Evolutionary conservation across 164 flowering plant species (phyloP), one percentile per base, ranked within the genome.

Genomic region (Magnolia kwangsiensis): DNA sequence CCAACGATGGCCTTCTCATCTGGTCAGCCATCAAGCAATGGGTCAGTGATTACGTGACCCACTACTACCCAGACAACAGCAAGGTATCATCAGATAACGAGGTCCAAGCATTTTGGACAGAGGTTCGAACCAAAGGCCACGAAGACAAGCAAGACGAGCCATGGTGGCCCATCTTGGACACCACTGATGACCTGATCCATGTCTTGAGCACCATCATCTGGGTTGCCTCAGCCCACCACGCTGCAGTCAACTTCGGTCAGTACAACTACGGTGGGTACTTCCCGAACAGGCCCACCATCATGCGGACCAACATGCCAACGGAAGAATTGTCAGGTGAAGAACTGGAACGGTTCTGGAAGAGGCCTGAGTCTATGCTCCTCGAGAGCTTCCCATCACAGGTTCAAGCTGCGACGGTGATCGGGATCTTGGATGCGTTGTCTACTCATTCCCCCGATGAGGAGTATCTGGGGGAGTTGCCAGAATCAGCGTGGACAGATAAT

Each of bases 201-300:
- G 85, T 87, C 31, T 18, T 88, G 18, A 89, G 91, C 29, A 92
- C 88, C 8, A 90, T 92, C 2, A 81, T 86, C 0, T 93, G 98
- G 98, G 90, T 91, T 0, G 77, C 85, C 8, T 88, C 93, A 0
- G 92, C 86, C 16, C 95, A 89, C 83, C 96, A 91, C 58, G 92
- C 98, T 0, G 93, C 98, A 0, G 90, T 89, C n/a, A 93, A 93
- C 84, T 93, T 93, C 61, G 93, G 91, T 0, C 93, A 93, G 72
- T 91, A 90, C 72, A 73, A 78, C 11, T 93, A 81, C 63, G 92
- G 78, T 1, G 96, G 91, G 1, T 93, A 91, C 72, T 83, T 93
- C 74, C 96, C 98, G 1, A 90, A 89, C 77, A 79, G 98, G 69
- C 94, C 98, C 0, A 87, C 94, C 2, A 84, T 85, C n/a, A 85